Conservation (phyloP, 768 basidiomycete genomes). For the Coprinellus micaceus region DNA sequence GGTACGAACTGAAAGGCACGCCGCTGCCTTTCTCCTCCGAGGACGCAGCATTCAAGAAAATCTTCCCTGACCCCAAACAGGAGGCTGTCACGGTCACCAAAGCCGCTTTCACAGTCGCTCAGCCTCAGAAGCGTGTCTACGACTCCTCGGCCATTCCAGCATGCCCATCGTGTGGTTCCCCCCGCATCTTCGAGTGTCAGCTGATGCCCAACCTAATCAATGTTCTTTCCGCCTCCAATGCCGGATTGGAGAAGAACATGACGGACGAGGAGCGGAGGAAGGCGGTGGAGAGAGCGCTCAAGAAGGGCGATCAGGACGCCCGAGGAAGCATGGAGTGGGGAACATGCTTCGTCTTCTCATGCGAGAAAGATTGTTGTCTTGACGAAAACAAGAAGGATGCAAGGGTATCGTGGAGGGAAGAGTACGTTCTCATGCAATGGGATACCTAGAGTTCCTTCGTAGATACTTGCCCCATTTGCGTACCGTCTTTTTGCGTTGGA, state of each 20-base stretch:
- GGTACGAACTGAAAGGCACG: conserved; percentile 87
- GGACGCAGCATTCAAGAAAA: conserved; percentile 55
- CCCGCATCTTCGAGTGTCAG: conserved; percentile 86
- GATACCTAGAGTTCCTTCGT: no score
- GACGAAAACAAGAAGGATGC: conserved; percentile 38
- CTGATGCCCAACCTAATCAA: conserved; percentile 94
- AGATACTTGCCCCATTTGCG: no score
- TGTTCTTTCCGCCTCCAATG: conserved; percentile 40
- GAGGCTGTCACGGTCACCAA: conserved; percentile 55
- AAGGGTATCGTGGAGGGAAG: conserved; percentile 66
- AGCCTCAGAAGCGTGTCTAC: conserved; percentile 50
- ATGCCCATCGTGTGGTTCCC: conserved; percentile 65
- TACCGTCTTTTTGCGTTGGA: no score
- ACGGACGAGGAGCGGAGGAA: conserved; percentile 69
- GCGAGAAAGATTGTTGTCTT: conserved; percentile 71
- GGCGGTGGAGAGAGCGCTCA: conserved; percentile 54
- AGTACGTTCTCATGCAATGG: conserved; percentile 75
- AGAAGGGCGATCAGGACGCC: conserved; percentile 39
- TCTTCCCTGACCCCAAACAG: conserved; percentile 62
- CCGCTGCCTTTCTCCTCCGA: conserved; percentile 82
- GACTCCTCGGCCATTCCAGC: conserved; percentile 48
- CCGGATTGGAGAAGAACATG: conserved; percentile 29
- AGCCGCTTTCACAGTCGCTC: conserved; percentile 54
- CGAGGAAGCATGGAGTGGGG: conserved; percentile 91
- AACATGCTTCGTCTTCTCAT: conserved; percentile 85